phyloP scores from a whole-genome alignment of 2,329 filamentous ascomycete genomes.

The Metarhizium guizhouense region DNA sequence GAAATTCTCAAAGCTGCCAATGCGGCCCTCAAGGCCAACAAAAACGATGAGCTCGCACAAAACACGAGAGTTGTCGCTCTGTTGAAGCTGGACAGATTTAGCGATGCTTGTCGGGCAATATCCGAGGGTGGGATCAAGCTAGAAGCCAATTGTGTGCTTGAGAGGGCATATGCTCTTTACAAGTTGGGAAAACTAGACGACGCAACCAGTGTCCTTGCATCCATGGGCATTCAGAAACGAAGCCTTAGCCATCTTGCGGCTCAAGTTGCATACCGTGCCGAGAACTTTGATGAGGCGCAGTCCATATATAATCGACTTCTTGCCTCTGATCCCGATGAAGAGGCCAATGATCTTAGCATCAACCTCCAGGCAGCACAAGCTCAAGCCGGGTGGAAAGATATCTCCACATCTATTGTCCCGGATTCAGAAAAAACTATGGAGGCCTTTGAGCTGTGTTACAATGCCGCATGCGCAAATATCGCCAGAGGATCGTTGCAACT shows the following conservation, averaged over 20 bases:
- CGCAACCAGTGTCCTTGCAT: conserved; percentile 41
- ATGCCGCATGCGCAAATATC: conserved; percentile 65
- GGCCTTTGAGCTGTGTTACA: conserved; percentile 75
- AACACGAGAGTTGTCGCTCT: conserved; percentile 66
- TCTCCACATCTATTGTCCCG: conserved; percentile 26
- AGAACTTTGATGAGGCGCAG: conserved; percentile 61
- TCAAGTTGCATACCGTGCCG: conserved; percentile 65
- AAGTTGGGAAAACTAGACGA: conserved; percentile 63
- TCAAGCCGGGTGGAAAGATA: conserved; percentile 62
- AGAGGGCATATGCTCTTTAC: conserved; percentile 77
- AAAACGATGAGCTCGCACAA: conserved; percentile 49
- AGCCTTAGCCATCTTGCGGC: conserved; percentile 46
- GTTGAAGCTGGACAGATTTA: conserved; percentile 73
- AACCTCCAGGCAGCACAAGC: conserved; percentile 65
- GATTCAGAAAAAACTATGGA: conserved; percentile 52
- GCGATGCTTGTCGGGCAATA: conserved; percentile 64
- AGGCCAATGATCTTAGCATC: conserved; percentile 68
- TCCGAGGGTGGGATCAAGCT: conserved; percentile 53
- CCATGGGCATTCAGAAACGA: conserved; percentile 21
- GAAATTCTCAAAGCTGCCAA: conserved; percentile 60
- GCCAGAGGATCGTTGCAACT: conserved; percentile 57
- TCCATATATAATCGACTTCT: conserved; percentile 54
- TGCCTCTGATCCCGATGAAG: conserved; percentile 38
- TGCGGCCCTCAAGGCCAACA: conserved; percentile 52
- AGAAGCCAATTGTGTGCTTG: conserved; percentile 52